A percentile compares a stretch with the other conserved stretches of the same genome.
These are phyloP conservation scores for Clavaria fumosa DNA, from an alignment of 768 basidiomycete species.

Conservation along the genomic window DNA sequence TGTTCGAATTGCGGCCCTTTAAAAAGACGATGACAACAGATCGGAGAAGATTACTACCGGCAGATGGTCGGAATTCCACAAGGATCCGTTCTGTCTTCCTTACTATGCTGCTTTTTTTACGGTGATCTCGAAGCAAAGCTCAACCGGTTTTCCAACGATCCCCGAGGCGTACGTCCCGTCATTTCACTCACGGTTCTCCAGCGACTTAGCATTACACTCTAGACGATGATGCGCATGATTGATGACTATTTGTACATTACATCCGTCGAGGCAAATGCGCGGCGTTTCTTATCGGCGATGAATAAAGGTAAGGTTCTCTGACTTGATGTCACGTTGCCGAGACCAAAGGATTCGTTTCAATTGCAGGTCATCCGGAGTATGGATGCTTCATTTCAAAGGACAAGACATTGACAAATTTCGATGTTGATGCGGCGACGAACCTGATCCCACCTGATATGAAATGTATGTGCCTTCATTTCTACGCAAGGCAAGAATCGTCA, in stretches of 20 bases:
- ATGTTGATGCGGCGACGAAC: conserved; percentile 37
- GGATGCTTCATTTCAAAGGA: conserved; percentile 82
- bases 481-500: too few species aligned
- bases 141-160: conserved; percentile 36
- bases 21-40: conserved; percentile 28
- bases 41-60: conserved; percentile 64
- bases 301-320: conserved; percentile 33
- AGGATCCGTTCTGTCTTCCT: conserved; percentile 84
- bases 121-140: conserved; percentile 68
- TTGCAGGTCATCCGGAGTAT: conserved; percentile 76
- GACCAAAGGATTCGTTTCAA: neutral
- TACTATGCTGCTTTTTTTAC: conserved; percentile 93
- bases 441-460: too few species aligned
- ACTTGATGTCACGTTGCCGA: too few species aligned
- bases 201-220: neutral
- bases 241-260: conserved; percentile 93
- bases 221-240: conserved; percentile 61
- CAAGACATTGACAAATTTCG: conserved; percentile 85
- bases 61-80: conserved; percentile 95
- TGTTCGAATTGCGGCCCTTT: neutral
- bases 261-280: conserved; percentile 42
- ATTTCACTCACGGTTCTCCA: neutral
- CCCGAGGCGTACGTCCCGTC: conserved; percentile 39
- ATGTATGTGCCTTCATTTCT: too few species aligned
- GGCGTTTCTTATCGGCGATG: conserved; percentile 63